phyloP scores from a whole-genome alignment of 441 rosid genomes.

The Adansonia gregorii region DNA sequence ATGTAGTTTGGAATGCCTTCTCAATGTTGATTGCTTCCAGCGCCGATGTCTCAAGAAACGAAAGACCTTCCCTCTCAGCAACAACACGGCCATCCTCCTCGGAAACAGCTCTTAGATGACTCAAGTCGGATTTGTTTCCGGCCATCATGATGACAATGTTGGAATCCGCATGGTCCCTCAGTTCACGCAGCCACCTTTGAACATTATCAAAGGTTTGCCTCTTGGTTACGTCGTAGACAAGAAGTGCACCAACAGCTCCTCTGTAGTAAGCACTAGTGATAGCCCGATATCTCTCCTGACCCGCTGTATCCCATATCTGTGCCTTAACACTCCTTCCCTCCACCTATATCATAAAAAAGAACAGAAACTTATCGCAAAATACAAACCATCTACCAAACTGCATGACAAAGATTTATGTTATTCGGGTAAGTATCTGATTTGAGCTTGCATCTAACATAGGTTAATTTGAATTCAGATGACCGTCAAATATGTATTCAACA shows the following conservation, averaged over 20 bases:
- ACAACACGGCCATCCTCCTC: conserved; percentile 75
- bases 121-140: conserved; percentile 87
- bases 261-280: conserved; percentile 94
- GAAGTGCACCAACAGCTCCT: conserved; percentile 96
- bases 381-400: background rate
- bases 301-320: conserved; percentile 98
- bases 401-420: background rate
- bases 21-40: conserved; percentile 80
- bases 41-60: conserved; percentile 94
- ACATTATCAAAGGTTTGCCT: conserved; percentile 90
- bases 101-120: conserved; percentile 77
- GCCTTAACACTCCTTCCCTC: conserved; percentile 96
- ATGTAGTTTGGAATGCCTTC: conserved; percentile 86
- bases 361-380: background rate
- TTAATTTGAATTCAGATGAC: too few species aligned
- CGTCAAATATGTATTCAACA: too few species aligned
- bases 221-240: conserved; percentile 92
- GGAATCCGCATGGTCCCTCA: conserved; percentile 93
- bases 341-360: conserved; percentile 44
- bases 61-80: conserved; percentile 88
- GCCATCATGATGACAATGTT: conserved; percentile 97
- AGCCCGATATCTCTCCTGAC: conserved; percentile 92
- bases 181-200: conserved; percentile 84
- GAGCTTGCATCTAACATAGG: too few species aligned
- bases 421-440: too few species aligned